These are phyloP conservation scores for Coccomyxa subellipsoidea DNA, from an alignment of 163 green algal genomes.

Conservation along the genomic window DNA sequence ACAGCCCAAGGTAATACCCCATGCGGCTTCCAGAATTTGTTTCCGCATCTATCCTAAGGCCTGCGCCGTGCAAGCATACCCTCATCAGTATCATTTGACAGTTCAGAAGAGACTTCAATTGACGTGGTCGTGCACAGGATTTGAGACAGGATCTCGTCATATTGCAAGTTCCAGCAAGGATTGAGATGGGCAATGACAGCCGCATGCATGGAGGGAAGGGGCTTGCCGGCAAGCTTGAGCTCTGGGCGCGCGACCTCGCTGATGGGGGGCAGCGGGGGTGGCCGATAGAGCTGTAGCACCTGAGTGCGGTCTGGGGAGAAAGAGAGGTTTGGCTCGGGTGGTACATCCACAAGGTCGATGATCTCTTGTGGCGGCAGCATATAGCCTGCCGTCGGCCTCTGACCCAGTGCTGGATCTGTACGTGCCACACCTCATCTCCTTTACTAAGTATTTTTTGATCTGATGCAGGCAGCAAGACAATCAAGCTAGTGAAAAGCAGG, in stretches of 20 bases:
- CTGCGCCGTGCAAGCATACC: constrained; percentile 30
- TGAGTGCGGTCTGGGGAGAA: constrained; percentile 83
- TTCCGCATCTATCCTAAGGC: constrained; percentile 88
- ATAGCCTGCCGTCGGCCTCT: constrained; percentile 60
- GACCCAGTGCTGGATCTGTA: background rate
- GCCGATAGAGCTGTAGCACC: constrained; percentile 67
- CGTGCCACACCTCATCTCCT: background rate
- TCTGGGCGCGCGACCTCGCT: constrained; percentile 86
- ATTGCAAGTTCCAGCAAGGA: background rate
- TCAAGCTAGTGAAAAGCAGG: background rate
- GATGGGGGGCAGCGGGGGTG: constrained; percentile 73
- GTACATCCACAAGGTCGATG: constrained; percentile 83
- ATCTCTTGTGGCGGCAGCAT: constrained; percentile 81
- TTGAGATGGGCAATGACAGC: background rate
- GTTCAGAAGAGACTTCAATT: no score
- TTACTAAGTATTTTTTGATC: no score
- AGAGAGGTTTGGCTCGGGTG: constrained; percentile 72
- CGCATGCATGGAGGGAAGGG: background rate
- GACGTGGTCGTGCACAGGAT: no score
- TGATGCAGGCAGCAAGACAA: background rate
- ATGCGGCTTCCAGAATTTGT: constrained; percentile 77
- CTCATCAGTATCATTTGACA: no score
- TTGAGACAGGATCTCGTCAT: no score
- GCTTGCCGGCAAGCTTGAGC: constrained; percentile 84
- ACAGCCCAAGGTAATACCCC: constrained; percentile 62